Percentiles rank a stretch among this genome's conserved stretches.
Evolutionary conservation across 306 rosid species (phyloP).

Genomic region (Heteromeles arbutifolia): DNA sequence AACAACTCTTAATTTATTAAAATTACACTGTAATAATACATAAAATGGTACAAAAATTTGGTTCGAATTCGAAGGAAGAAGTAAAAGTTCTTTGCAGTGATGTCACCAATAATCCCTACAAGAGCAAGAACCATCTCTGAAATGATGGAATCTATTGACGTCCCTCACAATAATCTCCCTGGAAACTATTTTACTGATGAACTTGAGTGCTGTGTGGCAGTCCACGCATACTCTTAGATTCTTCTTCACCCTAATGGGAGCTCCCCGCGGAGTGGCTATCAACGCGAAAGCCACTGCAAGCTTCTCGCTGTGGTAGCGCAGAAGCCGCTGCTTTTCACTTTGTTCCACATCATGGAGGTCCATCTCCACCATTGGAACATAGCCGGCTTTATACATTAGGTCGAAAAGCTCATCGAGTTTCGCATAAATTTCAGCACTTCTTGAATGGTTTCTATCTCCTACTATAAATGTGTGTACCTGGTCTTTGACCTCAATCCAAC

Average conservation of each 20-base stretch:
- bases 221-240: constrained; percentile 75
- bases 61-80: background rate
- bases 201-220: constrained; percentile 75
- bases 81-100: too few species aligned
- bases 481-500: constrained; percentile 87
- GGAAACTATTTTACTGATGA: constrained; percentile 46
- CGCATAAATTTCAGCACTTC: constrained; percentile 65
- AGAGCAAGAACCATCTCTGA: constrained; percentile 75
- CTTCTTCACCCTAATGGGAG: constrained; percentile 81
- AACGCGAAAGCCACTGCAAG: constrained; percentile 85
- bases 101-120: constrained; percentile 89
- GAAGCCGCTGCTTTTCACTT: constrained; percentile 56
- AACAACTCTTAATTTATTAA: background rate
- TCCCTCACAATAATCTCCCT: constrained; percentile 85
- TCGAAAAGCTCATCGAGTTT: constrained; percentile 59
- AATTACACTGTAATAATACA: background rate
- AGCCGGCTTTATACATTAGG: constrained; percentile 62
- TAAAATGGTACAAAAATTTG: constrained; percentile 1
- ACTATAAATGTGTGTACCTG: constrained; percentile 64
- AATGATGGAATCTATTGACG: constrained; percentile 80
- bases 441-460: constrained; percentile 70
- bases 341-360: constrained; percentile 74
- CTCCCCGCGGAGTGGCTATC: constrained; percentile 62
- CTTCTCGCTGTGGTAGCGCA: constrained; percentile 77
- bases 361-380: constrained; percentile 63